Base-by-base conservation (phyloP, 208 protist species). In the Acanthamoeba rhysodes region DNA sequence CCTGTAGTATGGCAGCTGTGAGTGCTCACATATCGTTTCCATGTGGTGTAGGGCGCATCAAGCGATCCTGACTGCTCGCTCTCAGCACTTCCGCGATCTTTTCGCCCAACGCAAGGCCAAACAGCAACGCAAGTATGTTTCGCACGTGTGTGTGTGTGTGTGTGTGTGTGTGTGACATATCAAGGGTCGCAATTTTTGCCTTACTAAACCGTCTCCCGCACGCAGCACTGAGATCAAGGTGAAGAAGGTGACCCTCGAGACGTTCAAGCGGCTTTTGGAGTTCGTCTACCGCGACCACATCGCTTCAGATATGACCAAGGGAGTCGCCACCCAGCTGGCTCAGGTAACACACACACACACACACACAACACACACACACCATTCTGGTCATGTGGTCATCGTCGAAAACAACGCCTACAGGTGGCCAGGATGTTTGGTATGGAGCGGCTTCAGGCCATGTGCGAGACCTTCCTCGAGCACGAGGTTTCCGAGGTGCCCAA, bases 211-310 rank as follows among this genome's bases (percentile, higher is more conserved):
- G 53, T 57, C 53, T 78, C n/a, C 14, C 70, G 14, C 5, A 53
- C 29, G 24, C 29, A 37, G 74, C 74, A 82, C 32, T 24, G 74
- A 82, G 37, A 82, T 82, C 37, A 20, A 20, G 29, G 74, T 82
- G 74, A 82, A 82, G 37, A 82, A 82, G 10, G 74, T 82, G 29
- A 82, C 74, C 20, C 74, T 82, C 16, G 74, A 82, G 41, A 82
- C 74, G 18, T 90, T 90, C 82, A 90, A 90, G 50, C 20, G 55
- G 12, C 82, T 90, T 2, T 41, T 90, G 14, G 53, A 90, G 32
- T 90, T 53, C 50, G 62, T 90, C 27, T 90, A 90, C 50, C 82
- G 45, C 29, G 82, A 90, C 32, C 55, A 57, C 32, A 55, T 90
- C 55, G 50, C 82, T 41, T 68, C 82, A 0, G 74, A 82, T 12